phyloP scores from a whole-genome alignment of 1,139 yeast genomes.

The Yarrowia galli region DNA sequence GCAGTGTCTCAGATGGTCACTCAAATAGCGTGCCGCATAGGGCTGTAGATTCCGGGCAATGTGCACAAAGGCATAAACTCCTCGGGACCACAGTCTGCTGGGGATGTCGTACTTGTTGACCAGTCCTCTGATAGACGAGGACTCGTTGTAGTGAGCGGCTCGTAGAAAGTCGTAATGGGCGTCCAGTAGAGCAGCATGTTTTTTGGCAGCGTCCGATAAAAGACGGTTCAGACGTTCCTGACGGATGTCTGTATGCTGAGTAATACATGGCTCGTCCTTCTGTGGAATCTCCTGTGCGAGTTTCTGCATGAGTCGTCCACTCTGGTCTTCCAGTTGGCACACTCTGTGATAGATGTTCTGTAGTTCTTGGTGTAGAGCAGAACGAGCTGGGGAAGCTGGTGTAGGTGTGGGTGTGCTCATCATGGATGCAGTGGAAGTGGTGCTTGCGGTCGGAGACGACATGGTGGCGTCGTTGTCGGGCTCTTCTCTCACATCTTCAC shows the following conservation, averaged over 20 bases:
- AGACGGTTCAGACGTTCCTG: constrained; percentile 11
- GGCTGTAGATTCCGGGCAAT: constrained; percentile 23
- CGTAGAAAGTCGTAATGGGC: constrained; percentile 35
- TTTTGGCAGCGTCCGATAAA: not conserved
- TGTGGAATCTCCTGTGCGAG: constrained; percentile 26
- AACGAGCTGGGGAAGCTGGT: not conserved
- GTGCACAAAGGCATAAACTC: constrained; percentile 30
- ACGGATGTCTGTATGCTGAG: not conserved
- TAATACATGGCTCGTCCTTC: not conserved
- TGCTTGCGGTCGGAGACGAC: constrained; percentile 4
- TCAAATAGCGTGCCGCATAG: constrained; percentile 12
- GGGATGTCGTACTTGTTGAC: constrained; percentile 37
- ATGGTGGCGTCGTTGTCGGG: not conserved
- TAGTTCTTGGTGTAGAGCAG: constrained; percentile 17
- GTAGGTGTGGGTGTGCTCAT: constrained; percentile 10
- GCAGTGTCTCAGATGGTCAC: constrained; percentile 26
- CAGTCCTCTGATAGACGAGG: constrained; percentile 16
- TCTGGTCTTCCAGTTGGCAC: constrained; percentile 37
- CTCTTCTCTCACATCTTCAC: not conserved
- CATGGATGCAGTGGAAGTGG: not conserved
- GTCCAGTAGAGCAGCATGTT: constrained; percentile 24
- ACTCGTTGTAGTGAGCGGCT: constrained; percentile 26
- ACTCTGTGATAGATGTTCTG: constrained; percentile 34
- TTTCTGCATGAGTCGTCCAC: constrained; percentile 25
- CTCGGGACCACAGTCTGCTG: constrained; percentile 33